These are phyloP conservation scores for Cubamyces lactineus DNA, from an alignment of 768 basidiomycete species.

Conservation along the genomic window DNA sequence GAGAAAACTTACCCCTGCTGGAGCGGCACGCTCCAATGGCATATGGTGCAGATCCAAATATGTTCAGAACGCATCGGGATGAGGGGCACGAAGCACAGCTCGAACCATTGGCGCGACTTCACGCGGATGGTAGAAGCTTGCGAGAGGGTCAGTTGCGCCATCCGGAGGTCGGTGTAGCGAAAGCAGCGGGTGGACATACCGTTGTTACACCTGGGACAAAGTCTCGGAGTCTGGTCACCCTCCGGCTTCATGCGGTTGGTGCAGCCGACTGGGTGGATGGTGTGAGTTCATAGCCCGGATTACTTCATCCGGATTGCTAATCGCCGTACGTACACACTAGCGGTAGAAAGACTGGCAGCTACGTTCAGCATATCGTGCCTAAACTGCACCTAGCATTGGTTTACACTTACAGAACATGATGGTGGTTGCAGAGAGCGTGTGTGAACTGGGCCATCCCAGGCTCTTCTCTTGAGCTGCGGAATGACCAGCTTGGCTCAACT, in stretches of 20 bases:
- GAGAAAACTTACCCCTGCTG: conserved; percentile 49
- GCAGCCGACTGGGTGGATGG: conserved; percentile 59
- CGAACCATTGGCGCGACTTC: conserved; percentile 73
- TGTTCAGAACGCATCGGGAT: conserved; percentile 63
- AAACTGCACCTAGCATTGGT: neutral
- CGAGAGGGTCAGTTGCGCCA: neutral
- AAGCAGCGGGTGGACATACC: conserved; percentile 43
- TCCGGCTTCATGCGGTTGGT: conserved; percentile 60
- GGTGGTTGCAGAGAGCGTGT: conserved; percentile 21
- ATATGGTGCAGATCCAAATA: conserved; percentile 74
- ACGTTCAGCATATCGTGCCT: neutral
- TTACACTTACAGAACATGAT: conserved; percentile 33
- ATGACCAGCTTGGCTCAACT: conserved; percentile 5
- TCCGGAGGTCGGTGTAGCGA: neutral
- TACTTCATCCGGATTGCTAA: neutral
- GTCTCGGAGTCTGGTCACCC: conserved; percentile 51
- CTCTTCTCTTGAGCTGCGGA: conserved; percentile 16
- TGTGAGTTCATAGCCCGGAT: conserved; percentile 11
- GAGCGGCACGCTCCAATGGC: conserved; percentile 61
- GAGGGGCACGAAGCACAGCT: conserved; percentile 74
- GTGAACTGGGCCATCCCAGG: conserved; percentile 2
- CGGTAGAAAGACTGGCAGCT: conserved; percentile 39
- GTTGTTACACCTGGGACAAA: conserved; percentile 77
- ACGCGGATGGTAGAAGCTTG: conserved; percentile 60
- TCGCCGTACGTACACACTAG: conserved; percentile 35